A percentile compares a stretch with the other conserved stretches of the same genome.
These are phyloP conservation scores for Nissolia schottii DNA, from an alignment of 306 rosid genomes.

Conservation along the genomic window DNA sequence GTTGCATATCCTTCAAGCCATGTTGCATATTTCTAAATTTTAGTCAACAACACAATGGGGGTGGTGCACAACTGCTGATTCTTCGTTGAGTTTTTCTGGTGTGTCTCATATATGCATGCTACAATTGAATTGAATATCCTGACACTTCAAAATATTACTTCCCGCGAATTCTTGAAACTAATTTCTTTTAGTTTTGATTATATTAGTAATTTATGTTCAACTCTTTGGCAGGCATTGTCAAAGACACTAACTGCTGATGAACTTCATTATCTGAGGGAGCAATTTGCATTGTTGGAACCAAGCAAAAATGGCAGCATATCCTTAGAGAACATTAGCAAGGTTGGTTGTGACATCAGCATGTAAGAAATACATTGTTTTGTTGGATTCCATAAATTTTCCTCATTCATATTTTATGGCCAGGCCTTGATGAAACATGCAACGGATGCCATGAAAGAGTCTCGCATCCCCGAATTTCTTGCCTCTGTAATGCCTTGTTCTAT, in stretches of 20 bases:
- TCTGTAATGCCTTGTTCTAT: conserved; percentile 46
- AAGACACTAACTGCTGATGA: conserved; percentile 89
- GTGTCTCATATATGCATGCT: not conserved
- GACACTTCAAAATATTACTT: not conserved
- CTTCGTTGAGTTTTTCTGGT: not conserved
- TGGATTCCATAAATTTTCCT: conserved; percentile 9
- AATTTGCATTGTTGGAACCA: conserved; percentile 75
- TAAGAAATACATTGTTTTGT: not conserved
- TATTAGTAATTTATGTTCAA: conserved; percentile 17
- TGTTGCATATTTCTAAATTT: not conserved
- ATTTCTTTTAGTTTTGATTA: not conserved
- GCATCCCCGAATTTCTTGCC: conserved; percentile 68
- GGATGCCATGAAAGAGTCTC: conserved; percentile 94
- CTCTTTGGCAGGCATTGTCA: conserved; percentile 73
- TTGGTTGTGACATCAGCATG: conserved; percentile 20
- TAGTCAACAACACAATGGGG: not conserved
- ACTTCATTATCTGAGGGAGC: conserved; percentile 83
- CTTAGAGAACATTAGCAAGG: conserved; percentile 69
- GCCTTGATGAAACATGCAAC: conserved; percentile 77
- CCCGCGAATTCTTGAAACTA: not conserved
- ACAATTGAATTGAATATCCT: conserved; percentile 23
- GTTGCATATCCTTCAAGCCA: not conserved
- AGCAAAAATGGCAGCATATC: conserved; percentile 82
- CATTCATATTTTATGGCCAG: conserved; percentile 41
- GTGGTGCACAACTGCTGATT: not conserved